Percentiles rank a stretch among this genome's conserved stretches.
These are phyloP conservation scores for Colletotrichum sp. DNA, from an alignment of 2,329 filamentous ascomycete genomes.

Conservation along the genomic window DNA sequence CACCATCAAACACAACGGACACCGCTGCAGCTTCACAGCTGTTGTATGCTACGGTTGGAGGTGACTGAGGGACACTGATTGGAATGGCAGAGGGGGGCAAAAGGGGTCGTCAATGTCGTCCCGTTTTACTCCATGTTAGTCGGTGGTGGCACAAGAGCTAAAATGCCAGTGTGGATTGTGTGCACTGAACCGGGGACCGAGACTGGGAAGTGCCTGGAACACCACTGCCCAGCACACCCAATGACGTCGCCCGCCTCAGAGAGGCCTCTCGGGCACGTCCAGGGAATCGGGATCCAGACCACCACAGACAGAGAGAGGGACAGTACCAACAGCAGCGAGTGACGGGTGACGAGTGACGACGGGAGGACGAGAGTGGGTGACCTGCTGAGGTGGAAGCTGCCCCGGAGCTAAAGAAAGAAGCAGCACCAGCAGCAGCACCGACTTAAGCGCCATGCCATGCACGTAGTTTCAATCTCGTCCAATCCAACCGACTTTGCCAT, in stretches of 20 bases:
- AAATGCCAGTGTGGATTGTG: neutral
- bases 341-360: neutral
- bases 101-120: conserved; percentile 2
- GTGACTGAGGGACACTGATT: neutral
- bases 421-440: neutral
- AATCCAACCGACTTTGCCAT: conserved; percentile 13
- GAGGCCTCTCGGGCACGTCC: conserved; percentile 17
- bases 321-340: neutral
- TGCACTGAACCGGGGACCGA: neutral
- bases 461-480: conserved; percentile 6
- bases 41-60: neutral
- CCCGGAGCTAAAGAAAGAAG: neutral
- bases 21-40: neutral
- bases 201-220: conserved; percentile 5
- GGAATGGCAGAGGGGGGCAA: neutral
- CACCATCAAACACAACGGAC: neutral
- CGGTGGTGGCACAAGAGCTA: neutral
- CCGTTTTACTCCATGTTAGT: neutral
- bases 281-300: neutral
- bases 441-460: conserved; percentile 19
- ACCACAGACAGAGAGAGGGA: neutral
- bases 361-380: neutral
- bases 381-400: neutral
- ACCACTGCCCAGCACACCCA: neutral
- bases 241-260: conserved; percentile 18